These are phyloP conservation scores for Dactylellina haptotyla DNA, from an alignment of 2,329 filamentous ascomycete species.

Conservation along the genomic window DNA sequence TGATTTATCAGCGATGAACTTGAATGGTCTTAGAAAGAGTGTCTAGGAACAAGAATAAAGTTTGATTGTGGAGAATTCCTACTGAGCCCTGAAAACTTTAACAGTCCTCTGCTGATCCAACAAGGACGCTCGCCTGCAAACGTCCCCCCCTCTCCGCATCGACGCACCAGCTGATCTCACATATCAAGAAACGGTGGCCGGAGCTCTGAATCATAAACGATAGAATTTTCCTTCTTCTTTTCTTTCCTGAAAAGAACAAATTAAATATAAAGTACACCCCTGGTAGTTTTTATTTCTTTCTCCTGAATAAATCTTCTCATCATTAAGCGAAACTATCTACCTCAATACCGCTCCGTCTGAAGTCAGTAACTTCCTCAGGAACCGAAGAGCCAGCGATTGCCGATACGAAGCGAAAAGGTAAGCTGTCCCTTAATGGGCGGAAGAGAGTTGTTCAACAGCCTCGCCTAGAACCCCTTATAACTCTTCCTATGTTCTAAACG, in stretches of 20 bases:
- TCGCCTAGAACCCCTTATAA: no score
- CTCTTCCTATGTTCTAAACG: not conserved
- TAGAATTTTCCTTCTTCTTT: slow-evolving; percentile 27
- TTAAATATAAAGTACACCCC: not conserved
- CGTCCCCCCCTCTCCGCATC: not conserved
- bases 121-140: slow-evolving; percentile 5
- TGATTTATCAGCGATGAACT: no score
- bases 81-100: slow-evolving; percentile 15
- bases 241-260: not conserved
- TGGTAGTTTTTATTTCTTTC: not conserved
- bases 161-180: slow-evolving; percentile 16
- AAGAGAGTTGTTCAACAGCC: no score
- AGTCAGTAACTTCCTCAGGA: not conserved
- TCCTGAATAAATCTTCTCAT: slow-evolving; percentile 30
- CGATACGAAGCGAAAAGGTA: slow-evolving; percentile 1
- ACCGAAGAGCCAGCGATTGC: not conserved
- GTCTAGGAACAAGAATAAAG: not conserved
- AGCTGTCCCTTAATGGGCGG: not conserved
- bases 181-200: slow-evolving; percentile 16
- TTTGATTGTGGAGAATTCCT: slow-evolving; percentile 2
- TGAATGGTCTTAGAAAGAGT: not conserved
- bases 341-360: slow-evolving; percentile 5
- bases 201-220: slow-evolving; percentile 44
- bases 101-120: slow-evolving; percentile 3
- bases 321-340: slow-evolving; percentile 12